Conservation (phyloP, 73 alveolate genomes). For the Paramecium biaurelia region DNA sequence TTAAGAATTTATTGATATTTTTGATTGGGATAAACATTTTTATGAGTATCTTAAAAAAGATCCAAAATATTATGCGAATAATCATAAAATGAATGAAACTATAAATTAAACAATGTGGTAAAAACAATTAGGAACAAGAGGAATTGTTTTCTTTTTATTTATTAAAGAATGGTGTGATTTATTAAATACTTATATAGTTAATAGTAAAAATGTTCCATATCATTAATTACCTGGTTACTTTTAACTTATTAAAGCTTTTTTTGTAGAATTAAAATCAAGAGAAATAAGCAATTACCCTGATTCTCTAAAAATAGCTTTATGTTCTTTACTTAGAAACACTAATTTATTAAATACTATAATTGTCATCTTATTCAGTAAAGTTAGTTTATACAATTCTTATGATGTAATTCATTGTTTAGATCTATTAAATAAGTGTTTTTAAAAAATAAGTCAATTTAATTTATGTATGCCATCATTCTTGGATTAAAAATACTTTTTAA, state of each 20-base stretch:
- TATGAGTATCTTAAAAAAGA: conserved; percentile 47
- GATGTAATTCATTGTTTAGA: conserved; percentile 71
- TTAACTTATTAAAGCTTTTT: conserved; percentile 70
- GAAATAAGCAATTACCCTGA: conserved; percentile 82
- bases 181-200: conserved; percentile 64
- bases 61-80: conserved; percentile 52
- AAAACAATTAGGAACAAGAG: conserved; percentile 77
- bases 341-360: conserved; percentile 70
- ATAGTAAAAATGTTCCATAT: conserved; percentile 75
- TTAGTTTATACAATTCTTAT: conserved; percentile 68
- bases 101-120: conserved; percentile 68
- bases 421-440: conserved; percentile 69
- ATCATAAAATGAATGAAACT: conserved; percentile 52
- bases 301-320: conserved; percentile 74
- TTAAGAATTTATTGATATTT: conserved; percentile 57
- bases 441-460: conserved; percentile 45
- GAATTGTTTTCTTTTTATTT: conserved; percentile 85
- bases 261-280: conserved; percentile 79
- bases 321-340: conserved; percentile 70
- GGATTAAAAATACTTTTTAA: conserved; percentile 71
- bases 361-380: conserved; percentile 71
- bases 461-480: conserved; percentile 73
- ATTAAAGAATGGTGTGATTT: conserved; percentile 80
- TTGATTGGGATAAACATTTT: conserved; percentile 83
- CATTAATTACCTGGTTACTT: conserved; percentile 83